Evolutionary conservation across 148 eudicot species (phyloP), one percentile per base, ranked within the genome.

Genomic region (Rhododendron ferrugineum): DNA sequence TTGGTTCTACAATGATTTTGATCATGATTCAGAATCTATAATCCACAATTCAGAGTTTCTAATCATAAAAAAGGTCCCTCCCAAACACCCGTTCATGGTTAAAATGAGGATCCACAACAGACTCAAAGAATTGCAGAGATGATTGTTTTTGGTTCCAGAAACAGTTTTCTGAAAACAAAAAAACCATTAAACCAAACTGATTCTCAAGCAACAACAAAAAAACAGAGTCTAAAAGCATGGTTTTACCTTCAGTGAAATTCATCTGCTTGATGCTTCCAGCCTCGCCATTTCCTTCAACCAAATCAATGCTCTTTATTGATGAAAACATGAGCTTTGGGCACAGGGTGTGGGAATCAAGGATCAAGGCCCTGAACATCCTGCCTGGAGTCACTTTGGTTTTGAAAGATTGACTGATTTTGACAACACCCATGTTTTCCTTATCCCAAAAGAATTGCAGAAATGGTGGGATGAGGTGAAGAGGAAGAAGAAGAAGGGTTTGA

Each of bases 201-300:
- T n/a, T 62, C 30, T 64, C 30, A 64, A n/a, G 70, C 1, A 64
- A 64, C 30, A 64, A 62, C 1, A 62, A 64, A 64, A 26, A 6
- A 58, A 66, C 70, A 26, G 32, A 28, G 73, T 0, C 15, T 11
- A 0, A 0, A 22, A 58, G 64, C 64, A 0, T 26, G 11, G 34
- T 4, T 14, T 75, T 58, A 85, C 89, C 89, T 82, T 85, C 87
- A 14, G 83, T 49, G 68, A 88, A 82, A 34, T 88, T 85, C 79
- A 85, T 82, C 8, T 85, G 89, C 18, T 77, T 85, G 86, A 88
- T 85, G 85, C 83, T 88, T 66, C 89, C 89, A 23, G 73, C 81
- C n/a, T 76, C 89, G 20, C 89, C 89, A 14, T 85, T 9, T 22
- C 89, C 89, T 70, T 88, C 58, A 44, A 88, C 37, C 11, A 15